A percentile compares a stretch with the other conserved stretches of the same genome.
These are phyloP conservation scores for Trichoderma citrinoviride DNA, from an alignment of 2,329 filamentous ascomycete species.

Conservation along the genomic window DNA sequence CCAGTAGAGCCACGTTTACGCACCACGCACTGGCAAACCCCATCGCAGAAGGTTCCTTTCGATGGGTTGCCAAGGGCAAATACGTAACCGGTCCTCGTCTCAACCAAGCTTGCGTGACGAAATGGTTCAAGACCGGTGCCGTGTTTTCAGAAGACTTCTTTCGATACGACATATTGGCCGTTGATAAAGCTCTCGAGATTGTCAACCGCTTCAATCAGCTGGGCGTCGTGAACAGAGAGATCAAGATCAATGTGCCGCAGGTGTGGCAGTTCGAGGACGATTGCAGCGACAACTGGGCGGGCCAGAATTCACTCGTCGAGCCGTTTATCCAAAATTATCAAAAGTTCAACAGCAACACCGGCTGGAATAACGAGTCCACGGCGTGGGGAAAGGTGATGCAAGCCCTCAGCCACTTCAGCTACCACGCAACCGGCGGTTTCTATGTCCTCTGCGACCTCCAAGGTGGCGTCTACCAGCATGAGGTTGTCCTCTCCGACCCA, in stretches of 20 bases:
- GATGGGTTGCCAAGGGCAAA: slow-evolving; percentile 26
- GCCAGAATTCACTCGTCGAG: slow-evolving; percentile 33
- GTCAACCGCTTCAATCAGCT: slow-evolving; percentile 38
- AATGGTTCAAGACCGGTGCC: slow-evolving; percentile 41
- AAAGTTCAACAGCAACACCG: slow-evolving; percentile 46
- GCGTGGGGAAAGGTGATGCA: slow-evolving; percentile 40
- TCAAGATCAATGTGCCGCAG: slow-evolving; percentile 38
- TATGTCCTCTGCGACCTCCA: slow-evolving; percentile 44
- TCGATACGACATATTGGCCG: slow-evolving; percentile 38
- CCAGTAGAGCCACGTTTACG: not conserved
- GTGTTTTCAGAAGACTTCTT: slow-evolving; percentile 38
- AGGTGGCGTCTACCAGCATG: slow-evolving; percentile 39
- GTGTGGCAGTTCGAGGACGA: slow-evolving; percentile 32
- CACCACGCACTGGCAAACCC: slow-evolving; percentile 5
- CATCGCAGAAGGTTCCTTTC: slow-evolving; percentile 23
- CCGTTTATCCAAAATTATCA: slow-evolving; percentile 43
- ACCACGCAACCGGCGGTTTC: slow-evolving; percentile 38
- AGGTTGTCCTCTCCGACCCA: slow-evolving; percentile 41
- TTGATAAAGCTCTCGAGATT: slow-evolving; percentile 36
- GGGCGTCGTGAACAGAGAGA: slow-evolving; percentile 30
- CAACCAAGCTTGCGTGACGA: slow-evolving; percentile 36
- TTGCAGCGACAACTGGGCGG: slow-evolving; percentile 2
- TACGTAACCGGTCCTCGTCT: slow-evolving; percentile 33
- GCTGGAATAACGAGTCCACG: slow-evolving; percentile 35
- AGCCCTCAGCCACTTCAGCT: slow-evolving; percentile 45